Conservation (phyloP, 495 filamentous ascomycete species). For the Podospora fimiseda region DNA sequence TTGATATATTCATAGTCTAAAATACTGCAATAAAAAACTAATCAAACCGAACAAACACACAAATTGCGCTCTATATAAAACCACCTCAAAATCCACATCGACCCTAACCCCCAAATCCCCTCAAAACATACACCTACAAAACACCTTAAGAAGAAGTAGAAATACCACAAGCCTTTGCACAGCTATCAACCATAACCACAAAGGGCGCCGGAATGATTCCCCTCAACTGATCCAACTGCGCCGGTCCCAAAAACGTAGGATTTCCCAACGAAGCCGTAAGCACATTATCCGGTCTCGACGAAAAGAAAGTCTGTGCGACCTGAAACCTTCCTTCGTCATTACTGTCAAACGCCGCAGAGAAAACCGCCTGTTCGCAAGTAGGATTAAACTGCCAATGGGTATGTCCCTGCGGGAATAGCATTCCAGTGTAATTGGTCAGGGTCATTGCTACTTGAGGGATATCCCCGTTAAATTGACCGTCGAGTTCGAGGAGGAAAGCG, state of each 20-base stretch:
- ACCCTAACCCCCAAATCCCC: too few species aligned
- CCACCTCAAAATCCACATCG: too few species aligned
- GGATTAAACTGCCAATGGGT: conserved; percentile 51
- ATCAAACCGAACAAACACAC: too few species aligned
- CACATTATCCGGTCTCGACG: conserved; percentile 34
- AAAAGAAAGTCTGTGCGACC: conserved; percentile 47
- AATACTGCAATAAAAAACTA: too few species aligned
- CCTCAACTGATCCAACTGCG: conserved; percentile 40
- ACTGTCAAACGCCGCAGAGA: conserved; percentile 43
- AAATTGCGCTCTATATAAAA: too few species aligned
- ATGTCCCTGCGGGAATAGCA: conserved; percentile 16
- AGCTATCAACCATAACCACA: conserved; percentile 41
- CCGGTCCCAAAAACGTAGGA: conserved; percentile 29
- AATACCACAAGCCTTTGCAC: conserved; percentile 35
- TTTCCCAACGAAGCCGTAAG: conserved; percentile 38
- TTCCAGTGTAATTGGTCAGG: conserved; percentile 46
- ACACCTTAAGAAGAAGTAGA: conserved; percentile 1
- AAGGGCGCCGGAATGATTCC: conserved; percentile 39
- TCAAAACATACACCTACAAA: too few species aligned
- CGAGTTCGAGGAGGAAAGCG: conserved; percentile 45
- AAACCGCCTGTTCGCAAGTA: conserved; percentile 41
- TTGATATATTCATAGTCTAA: too few species aligned
- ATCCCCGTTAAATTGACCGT: conserved; percentile 21
- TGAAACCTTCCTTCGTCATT: conserved; percentile 45
- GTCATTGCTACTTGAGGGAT: conserved; percentile 28